Base-by-base conservation (phyloP, 345 rosid genomes). In the Rhizophora mangle region DNA sequence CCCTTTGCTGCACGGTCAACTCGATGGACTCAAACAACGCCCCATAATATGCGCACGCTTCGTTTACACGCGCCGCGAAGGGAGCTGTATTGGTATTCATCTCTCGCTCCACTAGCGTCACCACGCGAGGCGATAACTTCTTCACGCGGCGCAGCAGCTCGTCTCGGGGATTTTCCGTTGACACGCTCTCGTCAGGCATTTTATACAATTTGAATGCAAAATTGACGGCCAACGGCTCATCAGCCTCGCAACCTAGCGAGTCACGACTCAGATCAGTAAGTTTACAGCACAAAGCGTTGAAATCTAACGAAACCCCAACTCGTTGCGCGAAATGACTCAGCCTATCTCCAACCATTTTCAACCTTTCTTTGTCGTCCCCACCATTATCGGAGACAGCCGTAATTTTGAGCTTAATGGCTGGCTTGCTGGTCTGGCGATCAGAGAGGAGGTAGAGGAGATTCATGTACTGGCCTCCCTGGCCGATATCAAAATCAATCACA, bases 91-190 rank as follows among this genome's bases (percentile, higher is more conserved):
- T 90, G 0, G 88, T 75, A 69, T 85, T 88, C 82, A 88, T 72
- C 47, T 90, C 96, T 67, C 86, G 88, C 81, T 90, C 96, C n/a
- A 91, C 89, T 1, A 88, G 2, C 3, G 96, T 88, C 29, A 95
- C 98, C 69, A 95, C 89, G 62, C 87, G 81, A 69, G 99, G 99
- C 3, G 74, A 68, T 15, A 95, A 69, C 30, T 80, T 77, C 74
- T 88, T 95, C 72, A 88, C 97, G 79, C 92, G 90, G 67, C 99
- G 85, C 69, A 95, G 92, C 8, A 95, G 93, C 79, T 88, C 92
- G 82, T 95, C 99, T 1, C 99, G 75, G 0, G 91, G 98, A 71
- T 95, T 95, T 71, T 92, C 99, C 56, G 70, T 78, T 8, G 90
- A 88, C 5, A 95, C 98, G 76, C 96, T 92, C 81, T 94, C 99